Evolutionary conservation across 768 basidiomycete genomes (phyloP), one percentile per base, ranked within the genome.

Genomic region (Strobilomyces echinocephalus): DNA sequence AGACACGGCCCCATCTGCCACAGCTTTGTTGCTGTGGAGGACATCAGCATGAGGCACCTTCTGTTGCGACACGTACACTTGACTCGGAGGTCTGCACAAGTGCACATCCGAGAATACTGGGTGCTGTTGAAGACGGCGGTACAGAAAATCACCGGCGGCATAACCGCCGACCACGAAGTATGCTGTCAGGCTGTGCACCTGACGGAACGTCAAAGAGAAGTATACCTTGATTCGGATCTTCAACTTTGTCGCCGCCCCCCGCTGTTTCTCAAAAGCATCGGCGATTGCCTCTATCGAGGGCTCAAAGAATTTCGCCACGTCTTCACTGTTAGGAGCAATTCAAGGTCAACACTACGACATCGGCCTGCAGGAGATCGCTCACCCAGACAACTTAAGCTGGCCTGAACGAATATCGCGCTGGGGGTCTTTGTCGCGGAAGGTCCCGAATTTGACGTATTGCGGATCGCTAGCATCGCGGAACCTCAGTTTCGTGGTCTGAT

Each of bases 111-210:
- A 64, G 16, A 69, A 68, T 18, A 57, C 60, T 1, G 79, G 61
- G 2, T 68, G 61, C 16, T 65, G 59, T 16, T 74, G 72, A 18
- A 83, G 73, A 33, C 69, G 67, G 8, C 57, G 55, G 49, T 73
- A 79, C 14, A 82, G 59, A 66, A 72, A 80, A 24, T 75, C 74
- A 46, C 72, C 80, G 12, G 77, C 74, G 0, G 76, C 74, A 54
- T 79, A 81, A 0, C 79, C 78, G 2, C 80, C 79, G 1, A 81
- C 78, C 2, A 84, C 71, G 39, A 79, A 74, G 75, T 70, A 15
- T 70, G 52, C 72, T 71, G 28, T 28, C 28, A 28, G 28, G 52
- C 72, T 71, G 28, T 15, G 11, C n/a, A n/a, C n/a, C n/a, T n/a
- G n/a, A 16, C 1, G 3, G 5, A 11, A 31, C 24, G 20, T 35